Percentiles rank a stretch among this genome's conserved stretches.
Conservation (phyloP, 2,329 filamentous ascomycete species). For the Shiraia sp. region DNA sequence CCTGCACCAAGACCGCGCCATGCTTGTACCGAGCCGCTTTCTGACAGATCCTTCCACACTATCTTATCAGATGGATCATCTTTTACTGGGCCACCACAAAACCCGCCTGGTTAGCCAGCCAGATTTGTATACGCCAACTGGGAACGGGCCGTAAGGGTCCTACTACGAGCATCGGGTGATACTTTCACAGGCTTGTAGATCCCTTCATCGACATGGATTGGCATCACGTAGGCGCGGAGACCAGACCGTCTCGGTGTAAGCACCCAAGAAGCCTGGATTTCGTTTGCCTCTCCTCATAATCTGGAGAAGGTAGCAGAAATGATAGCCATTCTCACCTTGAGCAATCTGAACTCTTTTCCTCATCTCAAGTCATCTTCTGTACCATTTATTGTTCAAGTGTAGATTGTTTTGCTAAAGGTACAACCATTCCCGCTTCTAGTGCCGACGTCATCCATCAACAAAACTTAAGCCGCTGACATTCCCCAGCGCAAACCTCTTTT, state of each 20-base stretch:
- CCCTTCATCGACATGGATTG: constrained; percentile 21
- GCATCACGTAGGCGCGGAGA: constrained; percentile 18
- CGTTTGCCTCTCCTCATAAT: constrained; percentile 18
- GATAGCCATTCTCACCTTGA: neutral
- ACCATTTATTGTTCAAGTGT: neutral
- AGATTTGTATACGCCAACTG: constrained; percentile 20
- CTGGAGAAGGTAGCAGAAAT: constrained; percentile 2
- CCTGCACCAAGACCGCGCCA: constrained; percentile 26
- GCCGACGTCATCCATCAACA: constrained; percentile 26
- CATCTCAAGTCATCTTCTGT: constrained; percentile 3
- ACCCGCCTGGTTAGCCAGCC: constrained; percentile 15
- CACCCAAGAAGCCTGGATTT: constrained; percentile 22
- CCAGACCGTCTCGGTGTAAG: constrained; percentile 19
- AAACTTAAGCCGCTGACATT: neutral
- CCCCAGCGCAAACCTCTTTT: neutral
- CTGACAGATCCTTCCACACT: constrained; percentile 11
- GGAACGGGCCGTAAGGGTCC: constrained; percentile 23
- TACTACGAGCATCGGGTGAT: constrained; percentile 32
- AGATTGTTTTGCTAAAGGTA: constrained; percentile 6
- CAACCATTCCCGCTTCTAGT: constrained; percentile 7
- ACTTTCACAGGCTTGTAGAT: constrained; percentile 30
- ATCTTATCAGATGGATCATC: constrained; percentile 37
- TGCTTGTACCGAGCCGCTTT: constrained; percentile 12
- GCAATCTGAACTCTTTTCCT: neutral
- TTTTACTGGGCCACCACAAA: neutral